Base-by-base conservation (phyloP, 495 filamentous ascomycete species). In the Stereocaulon alpinum region DNA sequence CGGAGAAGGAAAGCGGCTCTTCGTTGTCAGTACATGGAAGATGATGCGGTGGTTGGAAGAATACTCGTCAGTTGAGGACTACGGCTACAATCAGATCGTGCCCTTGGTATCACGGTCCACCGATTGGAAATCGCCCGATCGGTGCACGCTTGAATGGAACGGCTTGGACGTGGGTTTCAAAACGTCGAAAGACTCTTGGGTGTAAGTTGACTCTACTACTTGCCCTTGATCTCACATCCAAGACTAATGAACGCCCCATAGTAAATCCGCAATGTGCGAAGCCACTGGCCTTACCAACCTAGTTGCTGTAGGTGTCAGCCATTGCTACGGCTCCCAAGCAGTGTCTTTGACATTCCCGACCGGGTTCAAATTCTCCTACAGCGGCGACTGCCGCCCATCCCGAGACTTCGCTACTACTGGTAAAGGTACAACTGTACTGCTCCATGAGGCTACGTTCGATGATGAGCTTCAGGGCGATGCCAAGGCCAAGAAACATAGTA, bases 401-500 rank as follows among this genome's bases (percentile, higher is more conserved):
- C 58, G 72, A 0, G 63, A 68, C 0, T 96, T 97, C 61, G 82
- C 81, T 9, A 47, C 66, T 17, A 87, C 95, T 50, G 93, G 88
- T 20, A 70, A 73, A 14, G 86, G 80, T 18, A 84, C 87, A 1
- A 93, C 90, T 4, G 74, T 98, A 3, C 77, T 96, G 2, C 81
- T 98, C 52, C 93, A 98, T 74, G 93, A 98, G 77, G 91, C 91
- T 59, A 98, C 93, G 0, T 98, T 98, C 65, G 86, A 92, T 41
- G 86, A 95, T 63, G 87, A 93, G 65, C 77, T 95, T 53, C 43
- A 67, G 15, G 83, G 79, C 4, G 89, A 94, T 53, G 93, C 93
- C 12, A 67, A 78, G 2, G 89, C 88, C 40, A 98, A 98, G 79
- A 92, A 86, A 66, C 93, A 98, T 71, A 87, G 79, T 20, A 98